Evolutionary conservation across 2,329 filamentous ascomycete genomes (phyloP), one percentile per base, ranked within the genome.

Genomic region (Ophiostoma angusticollis): DNA sequence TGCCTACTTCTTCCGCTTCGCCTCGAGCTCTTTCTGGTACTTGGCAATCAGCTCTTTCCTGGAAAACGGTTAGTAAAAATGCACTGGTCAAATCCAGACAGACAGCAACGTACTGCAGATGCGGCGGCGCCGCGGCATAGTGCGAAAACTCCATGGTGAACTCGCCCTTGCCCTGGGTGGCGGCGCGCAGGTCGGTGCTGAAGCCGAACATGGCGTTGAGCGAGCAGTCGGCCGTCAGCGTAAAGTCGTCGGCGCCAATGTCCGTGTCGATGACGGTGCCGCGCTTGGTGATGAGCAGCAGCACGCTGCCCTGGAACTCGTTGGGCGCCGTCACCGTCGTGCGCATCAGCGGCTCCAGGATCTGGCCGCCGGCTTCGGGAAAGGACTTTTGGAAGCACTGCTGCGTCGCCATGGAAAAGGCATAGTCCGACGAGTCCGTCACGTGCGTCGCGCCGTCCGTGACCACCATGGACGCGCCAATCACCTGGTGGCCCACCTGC

Each of bases 91-190:
- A 24, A 46, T 5, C 7, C 35, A 25, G 23, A 42, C 30, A 19
- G 16, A 17, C 19, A 14, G 39, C 31, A 47, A 74, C 78, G 57
- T 79, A 83, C 80, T 98, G 91, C 59, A 96, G 59, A 57, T 96
- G 87, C 52, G 77, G 75, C 35, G 87, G 82, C 43, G 91, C 85
- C 37, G 85, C 70, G 37, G 83, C 78, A 54, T 98, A 98, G 65
- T 96, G 91, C 60, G 83, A 91, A 55, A 98, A 98, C 64, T 98
- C 91, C 91, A 98, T 96, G 53, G 74, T 82, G 57, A 95, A 98
- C 66, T 98, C 91, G 53, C 91, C 91, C 72, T 98, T 98, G 46
- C 91, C 91, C 65, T 98, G 91, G 2, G 87, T 96, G 17, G 87
- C 84, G 12, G 91, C 91, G 51, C 91, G 75, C 49, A 98, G 64